Base-by-base conservation (phyloP, 2,329 filamentous ascomycete genomes). In the Cordyceps sp. region DNA sequence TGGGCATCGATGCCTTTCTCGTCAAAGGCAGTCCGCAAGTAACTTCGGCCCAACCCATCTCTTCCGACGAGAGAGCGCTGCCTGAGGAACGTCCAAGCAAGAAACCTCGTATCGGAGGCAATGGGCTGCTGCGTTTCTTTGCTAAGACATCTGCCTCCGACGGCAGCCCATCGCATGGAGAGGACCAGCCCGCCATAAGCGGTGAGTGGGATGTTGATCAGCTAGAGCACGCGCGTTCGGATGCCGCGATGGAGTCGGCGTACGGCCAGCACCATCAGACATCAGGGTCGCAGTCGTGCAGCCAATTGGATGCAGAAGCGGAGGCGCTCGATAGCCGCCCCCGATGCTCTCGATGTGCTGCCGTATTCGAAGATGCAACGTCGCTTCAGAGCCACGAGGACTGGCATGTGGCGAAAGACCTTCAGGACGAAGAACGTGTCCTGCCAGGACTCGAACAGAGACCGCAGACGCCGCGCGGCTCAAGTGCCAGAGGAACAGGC, bases 371-470 rank as follows among this genome's bases (percentile, higher is more conserved):
- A 10, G 59, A 63, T 25, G 48, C 59, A 18, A 69, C 77, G 34
- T 66, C 68, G 42, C 48, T 73, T 29, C 68, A 75, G 41, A 86
- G 81, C 54, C 90, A 98, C 52, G 64, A 78, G 33, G 90, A 98
- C 52, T 96, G 86, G 78, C 90, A 98, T 56, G 78, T 93, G 55
- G 90, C 90, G 29, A 83, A 81, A 55, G 80, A 88, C 43, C 64
- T 98, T 20, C 77, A 86, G 40, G 67, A 74, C 3, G 54, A 64
- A 35, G 67, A 78, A 57, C 64, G 65, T 62, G 62, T 55, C 53
- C 59, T 42, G 36, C 45, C 52, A 37, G 45, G 52, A 59, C 61
- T 64, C 51, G 62, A 48, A 41, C 54, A 52, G 33, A 50, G 49
- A 36, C 38, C 45, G 40, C 39, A 43, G 39, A 36, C 48, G 42